Conservation (phyloP, 1,139 yeast genomes). For the Nakaseomyces bracarensis region DNA sequence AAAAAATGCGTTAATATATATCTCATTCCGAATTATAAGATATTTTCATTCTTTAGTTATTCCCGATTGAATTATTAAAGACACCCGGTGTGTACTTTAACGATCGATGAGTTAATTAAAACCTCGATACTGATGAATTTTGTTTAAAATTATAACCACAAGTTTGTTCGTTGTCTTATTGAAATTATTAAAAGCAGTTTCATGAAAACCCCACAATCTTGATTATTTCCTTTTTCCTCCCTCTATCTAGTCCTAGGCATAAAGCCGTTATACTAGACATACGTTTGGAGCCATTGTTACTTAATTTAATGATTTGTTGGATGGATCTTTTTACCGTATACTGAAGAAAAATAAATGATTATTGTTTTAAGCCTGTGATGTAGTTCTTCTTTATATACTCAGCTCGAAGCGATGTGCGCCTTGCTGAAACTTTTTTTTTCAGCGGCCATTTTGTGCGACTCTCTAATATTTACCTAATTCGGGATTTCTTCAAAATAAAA, state of each 20-base stretch:
- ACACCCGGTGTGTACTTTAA: not conserved
- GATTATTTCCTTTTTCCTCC: too few species aligned
- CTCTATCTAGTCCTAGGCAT: too few species aligned
- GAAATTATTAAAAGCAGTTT: too few species aligned
- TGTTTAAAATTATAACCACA: not conserved
- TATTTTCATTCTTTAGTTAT: too few species aligned
- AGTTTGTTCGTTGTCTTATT: too few species aligned
- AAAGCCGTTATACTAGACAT: constrained; percentile 20
- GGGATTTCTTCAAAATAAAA: not conserved
- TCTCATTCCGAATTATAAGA: not conserved
- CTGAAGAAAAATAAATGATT: not conserved
- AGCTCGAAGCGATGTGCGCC: too few species aligned
- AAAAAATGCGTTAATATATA: constrained; percentile 10
- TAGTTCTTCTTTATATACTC: too few species aligned
- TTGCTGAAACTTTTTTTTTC: too few species aligned
- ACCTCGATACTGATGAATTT: too few species aligned
- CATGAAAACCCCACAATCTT: not conserved
- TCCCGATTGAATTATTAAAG: too few species aligned
- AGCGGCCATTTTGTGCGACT: too few species aligned
- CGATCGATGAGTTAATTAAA: not conserved
- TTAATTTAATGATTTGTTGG: not conserved
- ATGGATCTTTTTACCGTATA: not conserved
- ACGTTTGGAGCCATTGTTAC: constrained; percentile 35
- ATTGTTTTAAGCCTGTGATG: too few species aligned
- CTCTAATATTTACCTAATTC: not conserved